These are phyloP conservation scores for Phytophthora fragariaefolia DNA, from an alignment of 352 stramenopile genomes.

Conservation along the genomic window DNA sequence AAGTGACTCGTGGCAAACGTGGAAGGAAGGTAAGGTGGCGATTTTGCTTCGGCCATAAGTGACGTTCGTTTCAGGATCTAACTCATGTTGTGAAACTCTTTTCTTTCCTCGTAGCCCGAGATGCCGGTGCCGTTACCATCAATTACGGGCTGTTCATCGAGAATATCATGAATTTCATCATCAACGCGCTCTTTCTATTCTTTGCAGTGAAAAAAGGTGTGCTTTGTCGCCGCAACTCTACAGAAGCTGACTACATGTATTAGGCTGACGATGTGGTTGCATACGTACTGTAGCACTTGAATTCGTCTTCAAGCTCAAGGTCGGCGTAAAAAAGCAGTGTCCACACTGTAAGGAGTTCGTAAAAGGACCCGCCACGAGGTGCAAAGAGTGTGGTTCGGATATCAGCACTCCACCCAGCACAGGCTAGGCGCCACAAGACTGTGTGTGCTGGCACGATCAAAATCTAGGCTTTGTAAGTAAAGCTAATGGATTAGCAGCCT, in stretches of 20 bases:
- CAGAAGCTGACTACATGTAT: background rate
- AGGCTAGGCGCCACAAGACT: slow-evolving; percentile 5
- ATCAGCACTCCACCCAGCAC: slow-evolving; percentile 14
- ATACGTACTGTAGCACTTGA: slow-evolving; percentile 49
- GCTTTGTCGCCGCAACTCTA: background rate
- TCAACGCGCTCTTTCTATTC: slow-evolving; percentile 78
- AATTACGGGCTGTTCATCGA: slow-evolving; percentile 75
- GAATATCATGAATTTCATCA: slow-evolving; percentile 79
- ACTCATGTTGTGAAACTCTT: background rate
- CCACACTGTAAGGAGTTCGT: slow-evolving; percentile 75
- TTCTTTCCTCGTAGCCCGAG: slow-evolving; percentile 42
- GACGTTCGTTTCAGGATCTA: no score
- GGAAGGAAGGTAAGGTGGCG: slow-evolving; percentile 53
- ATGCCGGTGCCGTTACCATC: slow-evolving; percentile 65
- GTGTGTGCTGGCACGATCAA: background rate
- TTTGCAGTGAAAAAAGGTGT: slow-evolving; percentile 74
- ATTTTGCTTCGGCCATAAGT: background rate
- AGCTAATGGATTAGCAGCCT: no score
- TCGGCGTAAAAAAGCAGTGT: slow-evolving; percentile 71
- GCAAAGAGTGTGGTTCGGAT: slow-evolving; percentile 43
- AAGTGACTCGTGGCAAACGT: slow-evolving; percentile 63
- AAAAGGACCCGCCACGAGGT: slow-evolving; percentile 58
- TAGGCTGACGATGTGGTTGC: background rate
- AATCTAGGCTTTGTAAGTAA: no score
- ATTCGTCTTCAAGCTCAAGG: slow-evolving; percentile 66